Conservation (phyloP, 2,329 filamentous ascomycete genomes). For the Basipetospora chlamydospora region DNA sequence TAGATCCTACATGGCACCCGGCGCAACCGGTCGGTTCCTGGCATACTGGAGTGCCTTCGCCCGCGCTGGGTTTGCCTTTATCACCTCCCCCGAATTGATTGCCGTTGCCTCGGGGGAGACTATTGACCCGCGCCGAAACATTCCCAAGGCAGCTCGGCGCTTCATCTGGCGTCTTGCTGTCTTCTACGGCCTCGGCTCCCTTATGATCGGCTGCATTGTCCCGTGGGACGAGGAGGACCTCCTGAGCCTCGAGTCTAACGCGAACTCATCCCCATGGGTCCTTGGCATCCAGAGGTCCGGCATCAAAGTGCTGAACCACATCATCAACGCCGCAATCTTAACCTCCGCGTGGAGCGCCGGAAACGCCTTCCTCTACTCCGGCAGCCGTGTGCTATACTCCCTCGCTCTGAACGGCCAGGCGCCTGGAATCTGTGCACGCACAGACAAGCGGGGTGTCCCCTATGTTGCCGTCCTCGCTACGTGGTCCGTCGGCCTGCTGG, state of each 20-base stretch:
- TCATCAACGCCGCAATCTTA: conserved; percentile 55
- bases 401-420: conserved; percentile 54
- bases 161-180: conserved; percentile 48
- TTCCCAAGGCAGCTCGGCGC: conserved; percentile 48
- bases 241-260: conserved; percentile 40
- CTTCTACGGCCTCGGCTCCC: conserved; percentile 48
- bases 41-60: conserved; percentile 43
- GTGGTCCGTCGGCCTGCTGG: conserved; percentile 46
- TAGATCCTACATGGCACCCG: conserved; percentile 29
- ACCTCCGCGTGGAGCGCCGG: conserved; percentile 51
- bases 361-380: conserved; percentile 50
- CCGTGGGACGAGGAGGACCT: conserved; percentile 51
- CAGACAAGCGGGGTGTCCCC: conserved; percentile 47
- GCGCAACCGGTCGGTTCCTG: conserved; percentile 37
- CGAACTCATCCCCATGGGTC: conserved; percentile 47
- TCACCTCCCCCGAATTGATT: conserved; percentile 47
- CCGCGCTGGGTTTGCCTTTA: conserved; percentile 46
- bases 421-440: conserved; percentile 43
- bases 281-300: conserved; percentile 52
- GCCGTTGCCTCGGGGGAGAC: conserved; percentile 52
- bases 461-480: conserved; percentile 37
- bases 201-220: conserved; percentile 46
- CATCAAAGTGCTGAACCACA: conserved; percentile 47
- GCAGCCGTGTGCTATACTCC: conserved; percentile 55
- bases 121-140: conserved; percentile 47